Evolutionary conservation across 2,329 filamentous ascomycete genomes (phyloP), one percentile per base, ranked within the genome.

Genomic region (Penicillium palitans): DNA sequence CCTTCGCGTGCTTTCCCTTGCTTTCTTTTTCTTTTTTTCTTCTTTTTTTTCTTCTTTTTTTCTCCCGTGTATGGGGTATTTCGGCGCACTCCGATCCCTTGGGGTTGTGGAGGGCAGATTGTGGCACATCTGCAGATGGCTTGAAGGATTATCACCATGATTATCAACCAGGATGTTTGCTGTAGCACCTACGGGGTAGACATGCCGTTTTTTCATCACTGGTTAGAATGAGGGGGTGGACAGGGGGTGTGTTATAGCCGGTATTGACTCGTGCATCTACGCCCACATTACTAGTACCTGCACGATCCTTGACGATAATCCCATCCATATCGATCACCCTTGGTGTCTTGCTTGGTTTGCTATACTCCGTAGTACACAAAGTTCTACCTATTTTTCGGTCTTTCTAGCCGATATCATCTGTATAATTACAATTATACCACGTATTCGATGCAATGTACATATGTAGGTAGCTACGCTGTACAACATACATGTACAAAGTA

Each of bases 221-320:
- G 19, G 5, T 17, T 5, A 19, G 49, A 52, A 42, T 31, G n/a
- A 41, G 25, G 37, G 49, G 49, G 19, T 6, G 21, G 15, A 3
- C 24, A 44, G 41, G 42, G 41, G 24, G 40, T 42, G 8, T 9
- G 19, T 31, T 15, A 21, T 33, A 19, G 29, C 24, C 7, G 4
- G 17, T 31, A 24, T 12, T 25, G 31, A 49, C 47, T 21, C n/a
- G 24, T 52, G 49, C 37, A 40, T 29, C 10, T 12, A 47, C 10
- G 12, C 27, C 19, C 7, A 51, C 15, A n/a, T n/a, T 50, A n/a
- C 15, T 35, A 35, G 39, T 7, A n/a, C 21, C 51, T 53, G 40
- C 40, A 52, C 40, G 21, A 53, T 53, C 50, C 50, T 35, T 52
- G 50, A 35, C 39, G 29, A 45, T 29, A 44, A 4, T 42, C 24